A percentile compares a stretch with the other conserved stretches of the same genome.
These are phyloP conservation scores for Plasmopara viticola DNA, from an alignment of 352 stramenopile species.

Conservation along the genomic window DNA sequence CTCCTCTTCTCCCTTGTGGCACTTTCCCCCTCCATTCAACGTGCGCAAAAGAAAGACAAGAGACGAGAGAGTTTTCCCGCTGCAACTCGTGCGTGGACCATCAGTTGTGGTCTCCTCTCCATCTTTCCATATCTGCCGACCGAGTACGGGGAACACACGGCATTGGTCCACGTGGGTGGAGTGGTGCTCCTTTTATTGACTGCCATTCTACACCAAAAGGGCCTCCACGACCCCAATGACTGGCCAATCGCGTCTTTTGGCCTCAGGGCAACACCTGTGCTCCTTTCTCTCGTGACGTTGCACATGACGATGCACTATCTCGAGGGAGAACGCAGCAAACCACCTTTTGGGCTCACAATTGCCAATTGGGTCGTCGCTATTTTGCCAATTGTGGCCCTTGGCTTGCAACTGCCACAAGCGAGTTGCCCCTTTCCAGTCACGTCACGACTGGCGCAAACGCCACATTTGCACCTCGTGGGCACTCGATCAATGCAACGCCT, in stretches of 20 bases:
- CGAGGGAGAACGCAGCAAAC: conserved; percentile 43
- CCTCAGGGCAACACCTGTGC: conserved; percentile 16
- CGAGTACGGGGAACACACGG: conserved; percentile 65
- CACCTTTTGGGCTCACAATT: conserved; percentile 40
- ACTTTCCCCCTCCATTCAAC: conserved; percentile 35
- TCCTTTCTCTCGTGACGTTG: conserved; percentile 35
- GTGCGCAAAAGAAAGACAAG: conserved; percentile 3
- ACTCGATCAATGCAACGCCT: conserved; percentile 18
- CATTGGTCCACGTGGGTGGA: conserved; percentile 51
- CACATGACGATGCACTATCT: conserved; percentile 52
- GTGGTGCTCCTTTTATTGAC: conserved; percentile 19
- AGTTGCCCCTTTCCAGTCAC: no score
- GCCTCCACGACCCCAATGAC: neutral
- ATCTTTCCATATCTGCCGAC: conserved; percentile 70
- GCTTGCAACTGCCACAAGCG: no score
- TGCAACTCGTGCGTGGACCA: conserved; percentile 33
- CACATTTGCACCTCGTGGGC: no score
- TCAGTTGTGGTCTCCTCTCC: conserved; percentile 51
- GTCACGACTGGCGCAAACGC: no score
- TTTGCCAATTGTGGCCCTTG: conserved; percentile 31
- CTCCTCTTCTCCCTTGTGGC: conserved; percentile 54
- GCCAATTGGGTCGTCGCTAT: conserved; percentile 51
- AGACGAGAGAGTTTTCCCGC: conserved; percentile 7
- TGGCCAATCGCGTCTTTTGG: conserved; percentile 11
- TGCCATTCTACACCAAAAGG: neutral